Evolutionary conservation across 108 stramenopile species (phyloP).

Genomic region (Parmales sp.): DNA sequence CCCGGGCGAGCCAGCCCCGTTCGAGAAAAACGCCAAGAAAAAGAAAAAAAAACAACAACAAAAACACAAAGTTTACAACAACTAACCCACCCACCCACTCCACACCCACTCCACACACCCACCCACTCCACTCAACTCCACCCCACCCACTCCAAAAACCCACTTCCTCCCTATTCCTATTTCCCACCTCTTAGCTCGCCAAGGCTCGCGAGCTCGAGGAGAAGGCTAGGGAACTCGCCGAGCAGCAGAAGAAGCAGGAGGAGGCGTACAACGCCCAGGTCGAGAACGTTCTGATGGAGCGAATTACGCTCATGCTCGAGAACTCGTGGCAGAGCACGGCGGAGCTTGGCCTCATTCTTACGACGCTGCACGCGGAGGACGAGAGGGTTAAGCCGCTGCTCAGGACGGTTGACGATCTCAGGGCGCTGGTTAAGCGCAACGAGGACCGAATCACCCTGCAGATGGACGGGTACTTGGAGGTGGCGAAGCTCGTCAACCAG

Average conservation of each 20-base stretch:
- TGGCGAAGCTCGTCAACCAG: neutral
- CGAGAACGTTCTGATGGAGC: conserved; percentile 73
- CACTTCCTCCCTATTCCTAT: too few relatives aligned
- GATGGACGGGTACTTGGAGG: conserved; percentile 36
- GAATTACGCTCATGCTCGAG: conserved; percentile 65
- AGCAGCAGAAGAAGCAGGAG: conserved; percentile 32
- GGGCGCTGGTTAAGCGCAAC: conserved; percentile 60
- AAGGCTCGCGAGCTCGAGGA: too few relatives aligned
- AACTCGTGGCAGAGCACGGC: conserved; percentile 74
- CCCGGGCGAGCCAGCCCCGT: too few relatives aligned
- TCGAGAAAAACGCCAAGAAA: too few relatives aligned
- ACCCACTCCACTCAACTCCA: conserved; percentile 26
- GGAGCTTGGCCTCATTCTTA: conserved; percentile 62
- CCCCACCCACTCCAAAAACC: too few relatives aligned
- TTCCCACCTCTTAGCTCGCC: too few relatives aligned
- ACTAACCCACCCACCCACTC: too few relatives aligned
- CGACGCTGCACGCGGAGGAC: conserved; percentile 68
- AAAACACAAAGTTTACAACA: too few relatives aligned
- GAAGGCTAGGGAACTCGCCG: conserved; percentile 43
- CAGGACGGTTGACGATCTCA: conserved; percentile 50
- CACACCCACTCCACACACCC: conserved; percentile 46
- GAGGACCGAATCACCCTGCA: conserved; percentile 49
- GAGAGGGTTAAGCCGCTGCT: conserved; percentile 65
- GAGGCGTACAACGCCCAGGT: conserved; percentile 57
- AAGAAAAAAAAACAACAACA: too few relatives aligned